Conservation (phyloP, 2,329 filamentous ascomycete genomes). For the Fusarium dimerum region DNA sequence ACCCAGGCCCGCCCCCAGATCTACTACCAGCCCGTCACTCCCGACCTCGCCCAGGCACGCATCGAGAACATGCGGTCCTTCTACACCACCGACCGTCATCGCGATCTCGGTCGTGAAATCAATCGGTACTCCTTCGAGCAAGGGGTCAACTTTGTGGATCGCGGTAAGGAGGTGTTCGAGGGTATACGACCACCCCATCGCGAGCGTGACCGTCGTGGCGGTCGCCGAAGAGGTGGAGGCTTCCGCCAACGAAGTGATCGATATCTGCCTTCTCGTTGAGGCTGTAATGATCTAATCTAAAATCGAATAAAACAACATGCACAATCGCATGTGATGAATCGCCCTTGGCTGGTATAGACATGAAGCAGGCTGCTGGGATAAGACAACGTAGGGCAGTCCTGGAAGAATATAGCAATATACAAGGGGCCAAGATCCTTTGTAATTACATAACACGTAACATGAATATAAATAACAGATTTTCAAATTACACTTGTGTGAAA, state of each 20-base stretch:
- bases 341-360: too few species aligned
- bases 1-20: conserved; percentile 47
- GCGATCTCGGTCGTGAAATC: conserved; percentile 50
- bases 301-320: too few species aligned
- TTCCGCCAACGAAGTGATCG: conserved; percentile 34
- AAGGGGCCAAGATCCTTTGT: too few species aligned
- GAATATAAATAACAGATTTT: too few species aligned
- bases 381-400: too few species aligned
- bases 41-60: conserved; percentile 64
- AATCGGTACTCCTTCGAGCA: conserved; percentile 75
- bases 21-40: conserved; percentile 58
- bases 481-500: too few species aligned
- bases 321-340: too few species aligned
- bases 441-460: too few species aligned
- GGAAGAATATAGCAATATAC: too few species aligned
- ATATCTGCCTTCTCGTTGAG: conserved; percentile 31
- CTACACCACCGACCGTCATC: conserved; percentile 44
- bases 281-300: too few species aligned
- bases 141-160: conserved; percentile 66
- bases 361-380: too few species aligned
- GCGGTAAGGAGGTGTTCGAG: conserved; percentile 69
- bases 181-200: conserved; percentile 62
- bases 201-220: conserved; percentile 45
- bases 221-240: conserved; percentile 31
- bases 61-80: conserved; percentile 56